phyloP scores from a whole-genome alignment of 169 alveolate species.

The Plasmodium fragile region DNA sequence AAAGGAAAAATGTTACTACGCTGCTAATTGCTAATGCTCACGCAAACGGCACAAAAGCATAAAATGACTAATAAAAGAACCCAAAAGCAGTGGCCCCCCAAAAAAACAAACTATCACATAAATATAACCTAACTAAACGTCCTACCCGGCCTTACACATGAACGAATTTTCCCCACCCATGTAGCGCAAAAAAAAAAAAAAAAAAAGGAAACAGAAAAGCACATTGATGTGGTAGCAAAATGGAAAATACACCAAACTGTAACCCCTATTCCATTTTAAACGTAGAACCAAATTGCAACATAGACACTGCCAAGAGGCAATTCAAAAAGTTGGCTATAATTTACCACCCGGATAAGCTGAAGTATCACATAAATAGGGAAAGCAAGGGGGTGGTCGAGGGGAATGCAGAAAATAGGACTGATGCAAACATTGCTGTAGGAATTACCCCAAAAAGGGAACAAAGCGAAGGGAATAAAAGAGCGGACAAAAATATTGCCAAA shows the following conservation, averaged over 20 bases:
- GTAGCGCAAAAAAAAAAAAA: neutral
- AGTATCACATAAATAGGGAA: constrained; percentile 25
- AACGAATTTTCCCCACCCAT: neutral
- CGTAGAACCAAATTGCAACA: constrained; percentile 41
- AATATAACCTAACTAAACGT: neutral
- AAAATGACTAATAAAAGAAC: neutral
- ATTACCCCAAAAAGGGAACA: neutral
- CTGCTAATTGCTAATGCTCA: neutral
- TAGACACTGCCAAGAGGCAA: constrained; percentile 48
- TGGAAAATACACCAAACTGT: constrained; percentile 1
- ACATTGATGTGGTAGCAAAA: neutral
- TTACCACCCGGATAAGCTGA: constrained; percentile 61
- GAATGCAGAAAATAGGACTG: neutral
- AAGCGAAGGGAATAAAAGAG: neutral
- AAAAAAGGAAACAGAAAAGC: neutral
- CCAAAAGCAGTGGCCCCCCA: neutral
- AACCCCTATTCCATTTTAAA: constrained; percentile 61
- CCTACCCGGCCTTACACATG: neutral
- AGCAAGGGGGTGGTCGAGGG: neutral
- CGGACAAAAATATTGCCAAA: neutral
- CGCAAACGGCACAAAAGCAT: neutral
- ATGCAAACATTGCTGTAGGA: neutral
- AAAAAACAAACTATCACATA: neutral
- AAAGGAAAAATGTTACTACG: neutral
- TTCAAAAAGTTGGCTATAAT: constrained; percentile 63